phyloP scores from a whole-genome alignment of 2,329 filamentous ascomycete genomes.

The Fusarium tanahbumbuense region DNA sequence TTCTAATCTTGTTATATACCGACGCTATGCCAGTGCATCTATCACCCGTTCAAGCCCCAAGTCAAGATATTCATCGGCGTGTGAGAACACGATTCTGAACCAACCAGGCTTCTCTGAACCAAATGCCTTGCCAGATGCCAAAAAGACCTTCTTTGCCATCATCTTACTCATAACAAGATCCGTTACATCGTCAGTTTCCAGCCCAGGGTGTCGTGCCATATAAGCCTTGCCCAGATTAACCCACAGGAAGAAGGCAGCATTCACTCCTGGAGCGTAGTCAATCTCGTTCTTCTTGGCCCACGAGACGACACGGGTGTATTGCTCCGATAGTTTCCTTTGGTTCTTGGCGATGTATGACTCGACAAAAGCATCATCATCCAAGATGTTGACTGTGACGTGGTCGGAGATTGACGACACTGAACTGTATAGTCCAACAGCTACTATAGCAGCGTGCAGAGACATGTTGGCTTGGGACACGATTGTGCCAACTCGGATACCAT shows the following conservation, averaged over 20 bases:
- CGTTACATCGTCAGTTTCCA: constrained; percentile 40
- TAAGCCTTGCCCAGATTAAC: constrained; percentile 57
- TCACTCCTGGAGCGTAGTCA: constrained; percentile 58
- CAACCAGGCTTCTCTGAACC: constrained; percentile 54
- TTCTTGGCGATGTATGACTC: constrained; percentile 59
- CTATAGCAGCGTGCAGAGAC: constrained; percentile 53
- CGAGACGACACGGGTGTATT: constrained; percentile 53
- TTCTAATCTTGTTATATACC: background rate
- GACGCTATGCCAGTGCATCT: constrained; percentile 26
- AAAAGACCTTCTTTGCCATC: constrained; percentile 49
- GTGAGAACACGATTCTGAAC: constrained; percentile 56
- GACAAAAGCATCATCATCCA: constrained; percentile 58
- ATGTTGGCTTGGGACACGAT: constrained; percentile 61
- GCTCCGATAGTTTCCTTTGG: constrained; percentile 51
- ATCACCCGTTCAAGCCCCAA: constrained; percentile 43
- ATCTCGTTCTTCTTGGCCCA: constrained; percentile 56
- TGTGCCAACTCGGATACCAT: constrained; percentile 64
- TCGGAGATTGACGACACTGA: constrained; percentile 60
- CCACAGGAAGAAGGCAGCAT: constrained; percentile 68
- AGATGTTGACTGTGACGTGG: constrained; percentile 53
- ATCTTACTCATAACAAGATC: constrained; percentile 46
- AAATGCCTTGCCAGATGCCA: constrained; percentile 53
- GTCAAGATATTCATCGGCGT: constrained; percentile 47
- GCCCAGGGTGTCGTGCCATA: constrained; percentile 19
- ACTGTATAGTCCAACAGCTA: constrained; percentile 54